Evolutionary conservation across 2,329 filamentous ascomycete genomes (phyloP), one percentile per base, ranked within the genome.

Genomic region (Monosporascus sp.): DNA sequence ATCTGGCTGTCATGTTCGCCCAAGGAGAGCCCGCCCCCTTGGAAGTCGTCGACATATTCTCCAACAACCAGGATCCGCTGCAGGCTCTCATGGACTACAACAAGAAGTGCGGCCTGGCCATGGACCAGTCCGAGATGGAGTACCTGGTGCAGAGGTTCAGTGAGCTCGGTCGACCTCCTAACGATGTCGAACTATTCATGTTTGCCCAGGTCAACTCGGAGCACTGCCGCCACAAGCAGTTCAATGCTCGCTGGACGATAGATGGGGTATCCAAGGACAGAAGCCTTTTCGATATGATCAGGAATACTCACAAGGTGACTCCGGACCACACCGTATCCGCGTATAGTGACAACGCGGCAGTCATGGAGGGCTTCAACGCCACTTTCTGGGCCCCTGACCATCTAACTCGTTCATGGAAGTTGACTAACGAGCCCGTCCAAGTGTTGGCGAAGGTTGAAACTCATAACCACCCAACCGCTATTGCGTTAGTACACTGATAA

Each of bases 131-230:
- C 8, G 92, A 99, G 70, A 95, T 97, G 70, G 86, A 96, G 55
- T 97, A 99, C 67, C 79, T 99, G 40, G 89, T 96, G n/a, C 85
- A 91, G 61, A 86, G 87, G 43, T 94, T 91, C 71, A 84, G 83
- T 6, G 77, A 84, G 38, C 80, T 85, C 31, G 79, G 79, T 14
- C 31, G 31, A 35, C 31, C 31, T 14, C 31, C 31, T 9, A 87
- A 91, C 56, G 94, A 97, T 69, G 89, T 97, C 45, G 94, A 99
- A 74, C 80, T 97, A 22, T 97, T 97, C 79, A 97, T 97, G 94
- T 99, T 97, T 70, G 93, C 93, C 17, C 94, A 99, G 74, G 93
- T 99, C 69, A 97, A 97, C 77, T 97, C 93, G 3, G 94, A 99
- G 78, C 93, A 97, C 51, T 66, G 63, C 53, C 62, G 64, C 11